Evolutionary conservation across 2,329 filamentous ascomycete species (phyloP), one percentile per base, ranked within the genome.

Genomic region (Cladophialophora exuberans): DNA sequence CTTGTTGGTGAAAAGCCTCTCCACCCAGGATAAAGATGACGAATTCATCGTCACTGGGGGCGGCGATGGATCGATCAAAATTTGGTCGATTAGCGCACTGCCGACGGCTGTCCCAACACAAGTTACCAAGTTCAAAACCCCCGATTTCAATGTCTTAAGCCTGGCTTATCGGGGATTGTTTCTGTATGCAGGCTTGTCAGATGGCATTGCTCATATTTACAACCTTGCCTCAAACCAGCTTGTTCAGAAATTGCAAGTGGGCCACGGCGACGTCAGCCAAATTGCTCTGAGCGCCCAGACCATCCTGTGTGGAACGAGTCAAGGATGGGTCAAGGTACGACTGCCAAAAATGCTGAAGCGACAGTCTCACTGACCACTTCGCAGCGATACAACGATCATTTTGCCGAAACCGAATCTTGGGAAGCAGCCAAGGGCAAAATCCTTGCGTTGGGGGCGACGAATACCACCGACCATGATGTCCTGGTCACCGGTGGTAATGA

Each of bases 401-500:
- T 96, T 62, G 87, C 93, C 66, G 87, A 88, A 55, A 79, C 92
- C 10, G 83, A 83, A 22, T 82, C 85, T 45, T 93, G 91, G 85
- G 83, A 86, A 65, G 93, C 92, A 0, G 93, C 99, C 66, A 77
- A 90, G 31, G 93, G 90, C 42, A 88, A 94, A 60, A 89, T 97
- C 35, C 79, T 99, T 11, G 87, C 93, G 2, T 97, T 93, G 0
- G 87, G 89, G 0, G 83, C 88, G 15, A 87, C 87, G 0, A 84
- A 77, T 1, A 83, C 87, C 69, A 82, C 87, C 25, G 82, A 83
- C 45, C 83, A 88, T 55, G 83, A 88, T n/a, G 83, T 94, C n/a
- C 94, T 90, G 69, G 90, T 96, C 3, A 97, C 93, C 0, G 94
- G 94, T 6, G 92, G 90, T 43, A 99, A 96, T 66, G 94, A 99